Base-by-base conservation (phyloP, 139 green algal species). In the Mychonastes homosphaera region DNA sequence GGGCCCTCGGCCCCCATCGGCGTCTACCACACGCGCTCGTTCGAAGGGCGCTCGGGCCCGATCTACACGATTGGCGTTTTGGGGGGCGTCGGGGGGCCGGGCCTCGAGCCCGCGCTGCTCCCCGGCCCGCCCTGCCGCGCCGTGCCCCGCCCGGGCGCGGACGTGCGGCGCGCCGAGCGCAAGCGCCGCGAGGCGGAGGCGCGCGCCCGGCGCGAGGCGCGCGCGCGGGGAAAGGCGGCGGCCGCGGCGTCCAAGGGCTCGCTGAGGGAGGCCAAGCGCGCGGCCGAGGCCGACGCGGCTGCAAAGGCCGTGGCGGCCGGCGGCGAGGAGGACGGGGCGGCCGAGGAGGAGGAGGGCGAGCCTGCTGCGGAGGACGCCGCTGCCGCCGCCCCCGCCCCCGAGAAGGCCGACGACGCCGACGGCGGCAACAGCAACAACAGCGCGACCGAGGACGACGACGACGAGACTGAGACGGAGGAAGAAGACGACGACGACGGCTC, bases 51-150 rank as follows among this genome's bases (percentile, higher is more conserved):
- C 30, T 32, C 58, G 19, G 35, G 40, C 10, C 58, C 69, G 12
- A 27, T 66, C 19, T 71, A 70, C 41, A 71, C 43, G 3, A 56
- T 68, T 18, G 12, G 9, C 6, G 56, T 77, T 29, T 56, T 62
- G 18, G 54, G 56, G 12, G 48, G 27, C 35, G 61, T 62, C 18
- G 54, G 56, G 12, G 48, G 27, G 19, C 41, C 48, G 21, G 51
- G 32, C 4, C 28, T 65, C 12, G 61, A 33, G 2, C 2, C 51
- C n/a, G 51, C 45, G 2, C 10, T 77, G n/a, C 71, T 73, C 32
- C 15, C 64, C 13, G 62, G 62, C 18, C 62, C 59, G 27, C 51
- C 49, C 15, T 18, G 32, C 18, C n/a, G 16, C n/a, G 34, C 8
- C 40, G n/a, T 30, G n/a, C 54, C 39, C 26, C 12, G 18, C n/a